Conservation (phyloP, 495 filamentous ascomycete species). For the Oidiodendron maius region DNA sequence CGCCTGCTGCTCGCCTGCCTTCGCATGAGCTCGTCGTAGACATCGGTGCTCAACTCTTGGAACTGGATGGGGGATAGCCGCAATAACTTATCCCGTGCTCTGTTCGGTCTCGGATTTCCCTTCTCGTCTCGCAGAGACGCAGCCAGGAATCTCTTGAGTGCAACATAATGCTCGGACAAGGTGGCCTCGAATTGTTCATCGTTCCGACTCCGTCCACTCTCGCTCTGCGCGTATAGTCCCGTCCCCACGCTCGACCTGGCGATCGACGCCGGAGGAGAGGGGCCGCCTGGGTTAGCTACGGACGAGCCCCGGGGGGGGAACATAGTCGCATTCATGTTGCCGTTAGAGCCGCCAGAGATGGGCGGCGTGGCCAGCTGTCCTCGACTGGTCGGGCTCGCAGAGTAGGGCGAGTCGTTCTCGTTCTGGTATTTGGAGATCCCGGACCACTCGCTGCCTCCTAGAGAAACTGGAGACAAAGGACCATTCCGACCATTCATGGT, state of each 20-base stretch:
- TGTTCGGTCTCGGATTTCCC: slow-evolving; percentile 67
- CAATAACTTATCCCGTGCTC: slow-evolving; percentile 87
- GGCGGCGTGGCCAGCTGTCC: slow-evolving; percentile 66
- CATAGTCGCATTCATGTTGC: slow-evolving; percentile 46
- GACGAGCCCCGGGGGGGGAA: slow-evolving; percentile 41
- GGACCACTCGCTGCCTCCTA: slow-evolving; percentile 84
- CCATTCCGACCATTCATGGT: slow-evolving; percentile 55
- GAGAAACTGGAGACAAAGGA: slow-evolving; percentile 77
- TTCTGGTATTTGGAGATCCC: slow-evolving; percentile 65
- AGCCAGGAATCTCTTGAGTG: slow-evolving; percentile 71
- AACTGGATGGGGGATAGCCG: slow-evolving; percentile 87
- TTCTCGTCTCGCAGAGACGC: slow-evolving; percentile 68
- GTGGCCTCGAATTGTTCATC: slow-evolving; percentile 40
- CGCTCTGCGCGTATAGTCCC: slow-evolving; percentile 56
- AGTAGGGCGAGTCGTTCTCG: slow-evolving; percentile 48
- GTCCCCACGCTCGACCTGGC: slow-evolving; percentile 71
- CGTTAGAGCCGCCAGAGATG: slow-evolving; percentile 57
- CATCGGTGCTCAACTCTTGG: slow-evolving; percentile 93
- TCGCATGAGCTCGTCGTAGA: slow-evolving; percentile 90
- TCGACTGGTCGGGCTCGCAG: slow-evolving; percentile 48
- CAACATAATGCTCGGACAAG: slow-evolving; percentile 73
- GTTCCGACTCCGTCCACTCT: slow-evolving; percentile 41
- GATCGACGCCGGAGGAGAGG: slow-evolving; percentile 82
- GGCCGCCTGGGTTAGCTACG: slow-evolving; percentile 40
- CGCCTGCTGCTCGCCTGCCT: slow-evolving; percentile 58